Base-by-base conservation (phyloP, 768 basidiomycete species). In the Sistotremastrum niveocremeum region DNA sequence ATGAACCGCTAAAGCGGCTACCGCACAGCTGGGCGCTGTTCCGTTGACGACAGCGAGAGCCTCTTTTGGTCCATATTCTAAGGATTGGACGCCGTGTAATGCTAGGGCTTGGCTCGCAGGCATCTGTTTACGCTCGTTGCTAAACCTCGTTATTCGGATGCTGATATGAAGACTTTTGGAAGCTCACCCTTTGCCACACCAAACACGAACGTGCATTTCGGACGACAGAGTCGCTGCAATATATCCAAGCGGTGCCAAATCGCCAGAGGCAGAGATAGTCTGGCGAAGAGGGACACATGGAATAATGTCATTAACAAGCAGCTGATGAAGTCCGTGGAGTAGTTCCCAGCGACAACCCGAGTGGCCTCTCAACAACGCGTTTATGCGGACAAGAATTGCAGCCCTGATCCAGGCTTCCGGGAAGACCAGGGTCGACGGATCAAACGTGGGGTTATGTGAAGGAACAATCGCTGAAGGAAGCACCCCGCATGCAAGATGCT, bases 31-130 rank as follows among this genome's bases (percentile, higher is more conserved):
- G n/a, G 43, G 35, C n/a, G 40, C 47, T 20, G 52, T 50, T 31
- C 58, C 58, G 52, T 60, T 60, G 40, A 59, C 49, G 39, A 60
- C 46, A 1, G 51, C 58, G 34, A 60, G 53, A 29, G 52, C 60
- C 41, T 61, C 60, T 50, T 60, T 59, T 9, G 59, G 51, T 6
- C 45, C 46, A 35, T 52, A 41, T 2, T 37, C 9, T 49, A 58
- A 50, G 7, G 54, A 50, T 46, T 53, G 36, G 39, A 61, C 41
- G 30, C 45, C 46, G 39, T 51, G 49, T 39, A 50, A 36, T 29
- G 42, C 29, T 31, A 60, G 50, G 4, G 58, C 58, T 43, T 50
- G 47, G 30, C 41, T 39, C 2, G 55, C 46, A 7, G 46, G 43
- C 31, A 55, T 38, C 8, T 10, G 37, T 20, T 10, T 39, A 39